Evolutionary conservation across 257 asterid species (phyloP), one percentile per base, ranked within the genome.

Genomic region (Capsicum pubescens): DNA sequence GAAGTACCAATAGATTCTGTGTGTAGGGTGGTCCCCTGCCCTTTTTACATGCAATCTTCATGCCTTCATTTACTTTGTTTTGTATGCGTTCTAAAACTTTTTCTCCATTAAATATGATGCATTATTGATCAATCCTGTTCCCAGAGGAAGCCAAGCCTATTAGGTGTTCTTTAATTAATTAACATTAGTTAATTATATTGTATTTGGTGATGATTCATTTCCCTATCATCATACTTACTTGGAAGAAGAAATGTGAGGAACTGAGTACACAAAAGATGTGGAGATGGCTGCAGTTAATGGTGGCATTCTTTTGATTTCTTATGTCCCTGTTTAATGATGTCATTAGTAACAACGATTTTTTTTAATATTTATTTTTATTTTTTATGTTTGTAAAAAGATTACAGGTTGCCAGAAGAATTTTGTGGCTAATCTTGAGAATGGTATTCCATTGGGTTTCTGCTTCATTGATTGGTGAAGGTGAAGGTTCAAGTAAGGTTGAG

Each of bases 1-100:
- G 85, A 82, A 82, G 79, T 82, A 74, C 79, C 85, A 82, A 82
- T 56, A 56, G 79, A 48, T 82, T 82, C 89, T 78, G 57, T 48
- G 36, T 70, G 89, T 82, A 69, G 86, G 84, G 89, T 82, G 89
- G 91, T 88, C 91, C 91, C 80, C 55, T 60, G 0, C 64, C 44
- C 26, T 55, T 82, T 82, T 67, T 60, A 21, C 54, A 59, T 68
- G 85, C 79, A 36, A 56, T 68, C 44, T 77, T 77, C 26, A 54
- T 54, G 64, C 74, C 79, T 15, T 60, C 58, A 11, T 76, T 48
- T 72, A 19, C 6, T 48, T 83, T 83, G n/a, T 21, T 74, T 74
- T 58, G n/a, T 81, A 44, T n/a, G 76, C 72, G 46, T 54, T 55
- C 2, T 71, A 44, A 70, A 44, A 9, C 79, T 11, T 44, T 44